Conservation (phyloP, 108 stramenopile species). For the Cafeteria roenbergensis region DNA sequence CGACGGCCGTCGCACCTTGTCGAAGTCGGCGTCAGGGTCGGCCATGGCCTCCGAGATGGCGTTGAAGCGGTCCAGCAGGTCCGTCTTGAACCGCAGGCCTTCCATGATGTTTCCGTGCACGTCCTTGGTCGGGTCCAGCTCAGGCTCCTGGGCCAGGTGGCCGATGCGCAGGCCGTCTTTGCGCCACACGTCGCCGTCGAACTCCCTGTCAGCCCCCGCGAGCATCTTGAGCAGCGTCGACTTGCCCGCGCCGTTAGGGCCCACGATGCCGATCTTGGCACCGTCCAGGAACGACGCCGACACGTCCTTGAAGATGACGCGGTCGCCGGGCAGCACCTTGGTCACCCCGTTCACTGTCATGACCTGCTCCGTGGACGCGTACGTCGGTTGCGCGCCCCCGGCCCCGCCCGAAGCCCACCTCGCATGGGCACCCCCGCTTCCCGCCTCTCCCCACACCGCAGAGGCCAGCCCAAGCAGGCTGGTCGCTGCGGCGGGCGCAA, state of each 20-base stretch:
- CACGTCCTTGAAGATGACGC: background rate
- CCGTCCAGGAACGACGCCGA: background rate
- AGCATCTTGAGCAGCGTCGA: constrained; percentile 75
- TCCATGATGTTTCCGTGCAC: constrained; percentile 3
- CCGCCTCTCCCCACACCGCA: too few relatives aligned
- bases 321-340: constrained; percentile 1
- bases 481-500: too few relatives aligned
- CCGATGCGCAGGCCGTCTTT: background rate
- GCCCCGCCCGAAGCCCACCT: too few relatives aligned
- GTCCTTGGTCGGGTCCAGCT: background rate
- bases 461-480: too few relatives aligned
- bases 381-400: too few relatives aligned
- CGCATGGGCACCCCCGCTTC: too few relatives aligned
- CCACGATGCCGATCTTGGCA: constrained; percentile 47
- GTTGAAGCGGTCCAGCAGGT: constrained; percentile 7
- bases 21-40: constrained; percentile 9
- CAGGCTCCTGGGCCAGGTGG: background rate
- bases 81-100: background rate
- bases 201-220: constrained; percentile 45
- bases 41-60: background rate
- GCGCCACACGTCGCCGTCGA: constrained; percentile 2
- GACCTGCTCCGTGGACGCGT: too few relatives aligned
- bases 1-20: background rate
- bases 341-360: background rate
- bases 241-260: constrained; percentile 71